A percentile compares a stretch with the other conserved stretches of the same genome.
Evolutionary conservation across 2,329 filamentous ascomycete genomes (phyloP).

Genomic region (Claviceps sorghi): DNA sequence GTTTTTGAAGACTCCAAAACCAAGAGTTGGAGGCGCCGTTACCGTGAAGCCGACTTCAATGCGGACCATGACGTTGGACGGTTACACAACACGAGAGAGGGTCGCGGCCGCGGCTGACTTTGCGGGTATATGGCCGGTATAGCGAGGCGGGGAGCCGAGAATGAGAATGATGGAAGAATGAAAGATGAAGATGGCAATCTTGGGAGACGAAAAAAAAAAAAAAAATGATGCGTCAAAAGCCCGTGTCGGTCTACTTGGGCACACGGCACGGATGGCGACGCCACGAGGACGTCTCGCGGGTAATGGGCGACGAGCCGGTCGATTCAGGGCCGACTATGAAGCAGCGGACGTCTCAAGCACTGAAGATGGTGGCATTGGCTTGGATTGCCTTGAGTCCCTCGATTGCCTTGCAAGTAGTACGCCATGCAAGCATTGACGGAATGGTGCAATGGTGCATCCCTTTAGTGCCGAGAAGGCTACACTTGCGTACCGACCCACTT

Average conservation of each 20-base stretch:
- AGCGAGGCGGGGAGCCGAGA: neutral
- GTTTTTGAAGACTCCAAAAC: neutral
- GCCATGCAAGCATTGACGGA: neutral
- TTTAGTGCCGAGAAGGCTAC: too few relatives aligned
- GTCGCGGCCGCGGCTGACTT: neutral
- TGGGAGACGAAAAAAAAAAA: neutral
- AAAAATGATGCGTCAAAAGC: neutral
- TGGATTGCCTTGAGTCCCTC: neutral
- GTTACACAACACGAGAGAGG: neutral
- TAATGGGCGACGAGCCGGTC: neutral
- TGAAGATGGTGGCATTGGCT: neutral
- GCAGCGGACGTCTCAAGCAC: neutral
- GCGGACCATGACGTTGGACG: slow-evolving; percentile 2
- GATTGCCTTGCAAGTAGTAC: neutral
- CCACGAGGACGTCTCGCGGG: neutral
- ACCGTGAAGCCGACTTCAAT: slow-evolving; percentile 7
- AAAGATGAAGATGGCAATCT: neutral
- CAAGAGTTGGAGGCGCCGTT: neutral
- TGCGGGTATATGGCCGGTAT: neutral
- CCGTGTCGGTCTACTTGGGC: neutral
- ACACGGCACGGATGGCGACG: neutral
- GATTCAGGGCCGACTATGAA: neutral
- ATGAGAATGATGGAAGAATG: too few relatives aligned
- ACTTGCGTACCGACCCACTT: too few relatives aligned
- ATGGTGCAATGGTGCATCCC: too few relatives aligned